Conservation (phyloP, 441 rosid species). For the Capsella rubella region DNA sequence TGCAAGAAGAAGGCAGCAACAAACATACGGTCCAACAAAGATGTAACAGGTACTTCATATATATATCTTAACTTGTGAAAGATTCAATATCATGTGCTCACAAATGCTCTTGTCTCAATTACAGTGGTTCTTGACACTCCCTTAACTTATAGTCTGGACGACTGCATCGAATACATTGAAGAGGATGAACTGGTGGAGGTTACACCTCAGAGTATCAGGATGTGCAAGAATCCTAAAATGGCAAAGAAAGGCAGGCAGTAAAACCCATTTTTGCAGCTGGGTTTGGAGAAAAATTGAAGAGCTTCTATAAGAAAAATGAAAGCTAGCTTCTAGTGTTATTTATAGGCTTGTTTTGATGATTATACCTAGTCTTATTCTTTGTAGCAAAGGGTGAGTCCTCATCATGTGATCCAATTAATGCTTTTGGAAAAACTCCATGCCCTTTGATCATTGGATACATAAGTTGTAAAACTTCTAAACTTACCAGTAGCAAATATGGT, state of each 20-base stretch:
- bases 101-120: conserved; percentile 21
- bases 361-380: conserved; percentile 29
- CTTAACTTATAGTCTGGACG: conserved; percentile 86
- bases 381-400: conserved; percentile 33
- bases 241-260: conserved; percentile 60
- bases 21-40: conserved; percentile 91
- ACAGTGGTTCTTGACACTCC: conserved; percentile 94
- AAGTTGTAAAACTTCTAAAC: conserved; percentile 8
- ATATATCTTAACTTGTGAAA: conserved; percentile 7
- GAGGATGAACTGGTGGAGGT: conserved; percentile 98
- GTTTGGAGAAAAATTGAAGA: conserved; percentile 28
- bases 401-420: conserved; percentile 30
- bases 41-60: conserved; percentile 65
- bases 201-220: conserved; percentile 76
- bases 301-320: conserved; percentile 24
- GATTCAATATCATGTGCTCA: conserved; percentile 8
- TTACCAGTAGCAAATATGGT: not conserved
- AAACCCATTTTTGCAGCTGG: conserved; percentile 34
- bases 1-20: conserved; percentile 99
- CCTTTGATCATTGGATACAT: conserved; percentile 16
- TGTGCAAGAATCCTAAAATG: conserved; percentile 90
- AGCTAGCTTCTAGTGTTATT: conserved; percentile 34
- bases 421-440: conserved; percentile 23
- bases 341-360: conserved; percentile 39
- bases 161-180: conserved; percentile 95